Evolutionary conservation across 306 rosid genomes (phyloP).

Genomic region (Trifolium pratense): DNA sequence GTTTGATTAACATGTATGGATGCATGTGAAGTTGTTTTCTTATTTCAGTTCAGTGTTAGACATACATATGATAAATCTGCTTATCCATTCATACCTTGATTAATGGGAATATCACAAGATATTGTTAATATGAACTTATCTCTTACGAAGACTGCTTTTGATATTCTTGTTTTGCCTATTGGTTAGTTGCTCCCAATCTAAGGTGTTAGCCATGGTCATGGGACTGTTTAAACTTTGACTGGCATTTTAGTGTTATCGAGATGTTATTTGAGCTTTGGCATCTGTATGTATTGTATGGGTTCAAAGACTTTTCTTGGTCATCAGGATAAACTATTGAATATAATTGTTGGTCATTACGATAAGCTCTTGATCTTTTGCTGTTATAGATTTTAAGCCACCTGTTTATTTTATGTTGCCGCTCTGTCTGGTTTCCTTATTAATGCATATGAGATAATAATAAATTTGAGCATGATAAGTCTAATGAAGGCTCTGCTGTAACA

Average conservation of each 20-base stretch:
- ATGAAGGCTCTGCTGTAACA: conserved; percentile 46
- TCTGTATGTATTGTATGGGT: conserved; percentile 6
- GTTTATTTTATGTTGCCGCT: conserved; percentile 17
- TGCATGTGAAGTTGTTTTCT: conserved; percentile 22
- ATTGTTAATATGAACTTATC: conserved; percentile 4
- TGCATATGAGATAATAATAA: conserved; percentile 1
- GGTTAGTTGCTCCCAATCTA: conserved; percentile 11
- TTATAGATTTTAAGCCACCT: conserved; percentile 3
- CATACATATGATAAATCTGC: conserved; percentile 1
- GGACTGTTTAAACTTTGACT: conserved; percentile 15
- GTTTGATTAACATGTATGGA: background rate
- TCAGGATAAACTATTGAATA: conserved; percentile 20
- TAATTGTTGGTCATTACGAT: conserved; percentile 5
- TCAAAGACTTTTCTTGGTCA: conserved; percentile 7
- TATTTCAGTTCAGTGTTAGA: background rate
- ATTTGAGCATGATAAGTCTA: conserved; percentile 39
- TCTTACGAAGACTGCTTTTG: conserved; percentile 16
- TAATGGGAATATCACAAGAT: conserved; percentile 16
- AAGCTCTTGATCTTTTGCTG: conserved; percentile 12
- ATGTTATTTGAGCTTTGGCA: conserved; percentile 12
- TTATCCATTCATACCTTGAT: conserved; percentile 25
- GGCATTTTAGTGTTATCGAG: conserved; percentile 16
- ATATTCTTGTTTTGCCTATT: conserved; percentile 11
- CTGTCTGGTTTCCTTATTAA: conserved; percentile 1
- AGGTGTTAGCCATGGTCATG: conserved; percentile 12